Evolutionary conservation across 2,329 filamentous ascomycete species (phyloP).

Genomic region (Grosmannia penicillata): DNA sequence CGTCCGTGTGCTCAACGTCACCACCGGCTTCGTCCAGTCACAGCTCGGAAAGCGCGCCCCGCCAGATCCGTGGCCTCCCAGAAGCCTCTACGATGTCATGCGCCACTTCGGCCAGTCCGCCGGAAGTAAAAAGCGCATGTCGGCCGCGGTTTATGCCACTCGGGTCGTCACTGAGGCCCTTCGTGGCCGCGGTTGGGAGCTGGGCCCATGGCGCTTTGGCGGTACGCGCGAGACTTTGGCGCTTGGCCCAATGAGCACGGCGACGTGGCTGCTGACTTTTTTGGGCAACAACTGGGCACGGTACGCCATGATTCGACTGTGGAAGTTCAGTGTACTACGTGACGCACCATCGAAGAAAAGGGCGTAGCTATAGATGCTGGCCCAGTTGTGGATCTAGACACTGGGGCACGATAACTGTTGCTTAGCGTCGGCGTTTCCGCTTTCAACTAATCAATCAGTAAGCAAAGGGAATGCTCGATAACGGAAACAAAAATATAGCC

Average conservation of each 20-base stretch:
- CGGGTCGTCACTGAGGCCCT: conserved; percentile 7
- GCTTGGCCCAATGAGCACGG: conserved; percentile 6
- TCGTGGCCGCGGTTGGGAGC: conserved; percentile 6
- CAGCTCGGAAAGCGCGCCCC: conserved; percentile 32
- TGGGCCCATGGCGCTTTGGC: conserved; percentile 6
- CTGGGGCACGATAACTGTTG: no score
- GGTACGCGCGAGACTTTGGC: conserved; percentile 10
- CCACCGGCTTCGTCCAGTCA: conserved; percentile 29
- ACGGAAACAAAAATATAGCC: no score
- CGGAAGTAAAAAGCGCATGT: conserved; percentile 12
- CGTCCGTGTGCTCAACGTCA: conserved; percentile 39
- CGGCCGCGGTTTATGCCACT: conserved; percentile 14
- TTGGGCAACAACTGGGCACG: conserved; percentile 9
- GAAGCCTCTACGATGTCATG: conserved; percentile 31
- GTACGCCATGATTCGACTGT: conserved; percentile 7
- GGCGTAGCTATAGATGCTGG: conserved; percentile 17
- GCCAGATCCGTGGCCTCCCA: conserved; percentile 24
- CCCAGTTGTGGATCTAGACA: no score
- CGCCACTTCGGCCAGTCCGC: conserved; percentile 12
- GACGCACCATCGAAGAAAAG: conserved; percentile 13
- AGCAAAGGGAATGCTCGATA: no score
- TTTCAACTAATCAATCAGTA: no score
- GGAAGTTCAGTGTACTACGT: conserved; percentile 5
- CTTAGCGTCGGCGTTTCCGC: no score
- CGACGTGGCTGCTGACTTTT: conserved; percentile 10